phyloP scores from a whole-genome alignment of 1,284 basidiomycete species.

The Pisolithus thermaeus region DNA sequence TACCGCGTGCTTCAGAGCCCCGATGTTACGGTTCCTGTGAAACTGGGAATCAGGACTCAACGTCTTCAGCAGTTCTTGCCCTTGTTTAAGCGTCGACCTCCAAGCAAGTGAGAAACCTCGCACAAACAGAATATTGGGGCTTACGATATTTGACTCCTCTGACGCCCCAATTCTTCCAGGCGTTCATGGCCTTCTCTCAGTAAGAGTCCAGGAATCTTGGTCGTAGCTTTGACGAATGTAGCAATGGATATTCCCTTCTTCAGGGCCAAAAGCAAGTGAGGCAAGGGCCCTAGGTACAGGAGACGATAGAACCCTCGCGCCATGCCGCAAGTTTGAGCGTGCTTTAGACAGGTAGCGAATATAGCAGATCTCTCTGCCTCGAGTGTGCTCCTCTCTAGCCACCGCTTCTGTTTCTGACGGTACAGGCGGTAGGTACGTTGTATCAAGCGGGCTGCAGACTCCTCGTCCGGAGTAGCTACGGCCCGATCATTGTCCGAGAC shows the following conservation, averaged over 20 bases:
- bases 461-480: conserved; percentile 17
- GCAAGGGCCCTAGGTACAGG: conserved; percentile 45
- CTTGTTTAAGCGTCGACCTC: conserved; percentile 20
- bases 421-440: conserved; percentile 15
- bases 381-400: conserved; percentile 23
- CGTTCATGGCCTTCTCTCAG: too few relatives aligned
- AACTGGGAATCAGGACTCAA: conserved; percentile 26
- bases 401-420: too few relatives aligned
- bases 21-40: conserved; percentile 16
- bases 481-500: conserved; percentile 6
- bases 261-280: conserved; percentile 42
- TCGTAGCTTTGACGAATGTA: too few relatives aligned
- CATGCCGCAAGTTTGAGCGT: conserved; percentile 30
- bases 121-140: conserved; percentile 6
- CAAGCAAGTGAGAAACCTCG: not conserved
- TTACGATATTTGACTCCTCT: conserved; percentile 30
- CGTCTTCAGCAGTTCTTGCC: conserved; percentile 16
- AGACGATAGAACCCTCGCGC: conserved; percentile 32
- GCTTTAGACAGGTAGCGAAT: conserved; percentile 31
- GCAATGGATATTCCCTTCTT: conserved; percentile 30
- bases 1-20: conserved; percentile 19
- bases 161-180: too few relatives aligned
- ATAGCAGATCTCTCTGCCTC: conserved; percentile 20
- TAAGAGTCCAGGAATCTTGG: too few relatives aligned
- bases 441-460: conserved; percentile 12